Conservation (phyloP, 306 rosid species). For the Medicago truncatula region DNA sequence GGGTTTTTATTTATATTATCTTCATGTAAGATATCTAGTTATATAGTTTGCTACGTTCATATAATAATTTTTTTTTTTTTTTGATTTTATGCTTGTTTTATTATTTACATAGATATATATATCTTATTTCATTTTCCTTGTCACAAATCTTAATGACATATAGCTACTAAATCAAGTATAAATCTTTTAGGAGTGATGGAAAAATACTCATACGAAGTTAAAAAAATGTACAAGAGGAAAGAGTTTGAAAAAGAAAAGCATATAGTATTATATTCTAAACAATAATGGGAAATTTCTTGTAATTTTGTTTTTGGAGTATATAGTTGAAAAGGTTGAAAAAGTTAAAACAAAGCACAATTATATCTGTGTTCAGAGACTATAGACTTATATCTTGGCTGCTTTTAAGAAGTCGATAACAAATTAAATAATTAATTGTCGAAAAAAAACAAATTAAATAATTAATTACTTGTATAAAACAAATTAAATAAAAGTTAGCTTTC, state of each 20-base stretch:
- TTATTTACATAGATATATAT: background rate
- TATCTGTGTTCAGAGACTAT: constrained; percentile 1
- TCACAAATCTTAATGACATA: background rate
- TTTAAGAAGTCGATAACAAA: background rate
- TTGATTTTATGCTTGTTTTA: background rate
- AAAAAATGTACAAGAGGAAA: too few relatives aligned
- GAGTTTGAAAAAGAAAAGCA: background rate
- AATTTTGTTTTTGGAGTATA: constrained; percentile 17
- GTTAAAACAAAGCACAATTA: constrained; percentile 34
- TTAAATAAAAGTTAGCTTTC: background rate
- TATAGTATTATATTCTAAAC: background rate
- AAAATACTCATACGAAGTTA: too few relatives aligned
- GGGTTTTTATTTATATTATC: background rate
- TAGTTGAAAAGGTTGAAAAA: constrained; percentile 6
- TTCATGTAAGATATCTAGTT: background rate
- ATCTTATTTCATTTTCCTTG: background rate
- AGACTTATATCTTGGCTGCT: constrained; percentile 29
- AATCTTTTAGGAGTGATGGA: too few relatives aligned
- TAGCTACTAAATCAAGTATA: too few relatives aligned
- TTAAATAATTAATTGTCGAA: background rate
- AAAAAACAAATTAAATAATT: constrained; percentile 1
- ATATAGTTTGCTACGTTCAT: background rate
- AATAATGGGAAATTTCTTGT: background rate
- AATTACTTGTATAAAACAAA: background rate
- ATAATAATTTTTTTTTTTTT: background rate